Percentiles rank a stretch among this genome's conserved stretches.
These are phyloP conservation scores for Suhomyces kunorum DNA, from an alignment of 1,139 yeast species.

Conservation along the genomic window DNA sequence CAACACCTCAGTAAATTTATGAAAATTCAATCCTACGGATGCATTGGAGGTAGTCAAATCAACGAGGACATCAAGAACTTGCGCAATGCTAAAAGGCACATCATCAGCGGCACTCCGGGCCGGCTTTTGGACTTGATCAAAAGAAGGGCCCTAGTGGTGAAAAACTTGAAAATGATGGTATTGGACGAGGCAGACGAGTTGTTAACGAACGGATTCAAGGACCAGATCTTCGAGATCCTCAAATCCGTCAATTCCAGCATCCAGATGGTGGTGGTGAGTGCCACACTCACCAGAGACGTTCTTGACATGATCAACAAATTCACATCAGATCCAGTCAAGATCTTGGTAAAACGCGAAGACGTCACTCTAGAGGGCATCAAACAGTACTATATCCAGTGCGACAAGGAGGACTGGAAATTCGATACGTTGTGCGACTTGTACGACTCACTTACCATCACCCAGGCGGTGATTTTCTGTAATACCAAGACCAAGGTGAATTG, in stretches of 20 bases:
- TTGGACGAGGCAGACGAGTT: slow-evolving; percentile 96
- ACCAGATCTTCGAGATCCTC: slow-evolving; percentile 88
- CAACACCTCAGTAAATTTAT: slow-evolving; percentile 83
- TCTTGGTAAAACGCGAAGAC: slow-evolving; percentile 87
- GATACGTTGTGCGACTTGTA: slow-evolving; percentile 91
- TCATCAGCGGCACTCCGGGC: slow-evolving; percentile 98
- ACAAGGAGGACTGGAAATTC: slow-evolving; percentile 92
- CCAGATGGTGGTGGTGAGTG: slow-evolving; percentile 93
- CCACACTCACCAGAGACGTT: slow-evolving; percentile 85
- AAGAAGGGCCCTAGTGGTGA: slow-evolving; percentile 64
- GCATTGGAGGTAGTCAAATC: slow-evolving; percentile 89
- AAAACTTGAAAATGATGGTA: slow-evolving; percentile 77
- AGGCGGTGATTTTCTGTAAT: slow-evolving; percentile 94
- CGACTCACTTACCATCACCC: slow-evolving; percentile 92
- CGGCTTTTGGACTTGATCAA: slow-evolving; percentile 86
- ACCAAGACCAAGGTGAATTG: slow-evolving; percentile 91
- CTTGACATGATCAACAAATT: slow-evolving; percentile 83
- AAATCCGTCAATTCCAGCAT: slow-evolving; percentile 74
- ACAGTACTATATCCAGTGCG: slow-evolving; percentile 84
- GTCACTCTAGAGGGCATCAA: slow-evolving; percentile 86
- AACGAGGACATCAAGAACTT: slow-evolving; percentile 77
- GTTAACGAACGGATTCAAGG: slow-evolving; percentile 87
- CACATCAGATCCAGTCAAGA: slow-evolving; percentile 88
- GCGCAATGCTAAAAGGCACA: slow-evolving; percentile 71
- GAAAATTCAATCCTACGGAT: slow-evolving; percentile 82